These are phyloP conservation scores for Casuarina glauca DNA, from an alignment of 306 rosid genomes.

Conservation along the genomic window DNA sequence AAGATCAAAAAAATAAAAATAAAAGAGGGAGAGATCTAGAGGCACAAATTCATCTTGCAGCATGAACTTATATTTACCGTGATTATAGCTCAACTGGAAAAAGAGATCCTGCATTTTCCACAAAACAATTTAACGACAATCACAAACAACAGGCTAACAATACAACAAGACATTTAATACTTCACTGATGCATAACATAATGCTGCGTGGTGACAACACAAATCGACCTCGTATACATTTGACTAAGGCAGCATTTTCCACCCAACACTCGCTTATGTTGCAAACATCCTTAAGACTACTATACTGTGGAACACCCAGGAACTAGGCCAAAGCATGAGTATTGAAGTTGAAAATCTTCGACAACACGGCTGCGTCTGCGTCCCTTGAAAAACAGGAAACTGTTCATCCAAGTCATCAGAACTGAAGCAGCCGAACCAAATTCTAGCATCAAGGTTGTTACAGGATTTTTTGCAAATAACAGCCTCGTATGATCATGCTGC, in stretches of 20 bases:
- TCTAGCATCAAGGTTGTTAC: neutral
- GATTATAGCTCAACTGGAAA: neutral
- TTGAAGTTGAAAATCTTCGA: neutral
- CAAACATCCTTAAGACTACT: neutral
- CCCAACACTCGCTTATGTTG: neutral
- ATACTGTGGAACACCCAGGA: neutral
- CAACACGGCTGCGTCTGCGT: neutral
- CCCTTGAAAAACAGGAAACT: neutral
- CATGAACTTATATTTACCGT: neutral
- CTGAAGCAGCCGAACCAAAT: neutral
- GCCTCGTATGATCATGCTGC: slow-evolving; percentile 36
- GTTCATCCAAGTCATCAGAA: neutral
- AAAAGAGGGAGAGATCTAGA: no score
- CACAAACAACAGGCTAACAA: neutral
- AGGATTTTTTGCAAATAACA: neutral
- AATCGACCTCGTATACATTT: neutral
- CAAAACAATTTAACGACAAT: neutral
- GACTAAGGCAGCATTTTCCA: neutral
- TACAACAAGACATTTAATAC: no score
- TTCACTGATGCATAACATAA: neutral
- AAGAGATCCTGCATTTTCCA: neutral
- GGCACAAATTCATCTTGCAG: no score
- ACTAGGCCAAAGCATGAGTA: neutral
- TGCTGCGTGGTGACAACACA: neutral
- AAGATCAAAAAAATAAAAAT: no score